Evolutionary conservation across 352 stramenopile species (phyloP).

Genomic region (Phytophthora colocasiae): DNA sequence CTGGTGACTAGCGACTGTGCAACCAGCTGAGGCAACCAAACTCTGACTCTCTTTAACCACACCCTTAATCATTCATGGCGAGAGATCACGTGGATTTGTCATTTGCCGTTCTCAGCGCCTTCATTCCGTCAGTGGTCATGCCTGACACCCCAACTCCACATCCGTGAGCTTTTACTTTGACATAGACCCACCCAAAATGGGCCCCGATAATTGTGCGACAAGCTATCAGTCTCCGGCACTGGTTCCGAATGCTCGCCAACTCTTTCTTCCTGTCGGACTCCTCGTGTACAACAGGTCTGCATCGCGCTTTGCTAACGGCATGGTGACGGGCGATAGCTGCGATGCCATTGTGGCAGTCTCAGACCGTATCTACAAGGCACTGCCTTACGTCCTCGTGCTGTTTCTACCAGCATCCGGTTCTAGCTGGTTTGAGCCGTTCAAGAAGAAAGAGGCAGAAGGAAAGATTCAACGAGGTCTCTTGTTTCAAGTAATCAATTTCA

Average conservation of each 20-base stretch:
- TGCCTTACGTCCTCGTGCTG: slow-evolving; percentile 56
- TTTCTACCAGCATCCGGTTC: slow-evolving; percentile 55
- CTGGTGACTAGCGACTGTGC: too few relatives aligned
- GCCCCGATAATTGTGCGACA: slow-evolving; percentile 4
- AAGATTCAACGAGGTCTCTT: slow-evolving; percentile 59
- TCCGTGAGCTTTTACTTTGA: too few relatives aligned
- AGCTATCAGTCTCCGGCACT: slow-evolving; percentile 50
- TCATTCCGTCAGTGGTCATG: too few relatives aligned
- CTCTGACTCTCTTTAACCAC: too few relatives aligned
- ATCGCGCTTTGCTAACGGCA: not conserved
- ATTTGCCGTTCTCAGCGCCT: too few relatives aligned
- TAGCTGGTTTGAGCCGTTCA: slow-evolving; percentile 70
- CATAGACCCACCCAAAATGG: too few relatives aligned
- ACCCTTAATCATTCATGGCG: too few relatives aligned
- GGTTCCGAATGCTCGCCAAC: slow-evolving; percentile 59
- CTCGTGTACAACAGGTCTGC: slow-evolving; percentile 42
- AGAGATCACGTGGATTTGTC: too few relatives aligned
- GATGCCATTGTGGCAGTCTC: slow-evolving; percentile 70
- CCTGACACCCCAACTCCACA: too few relatives aligned
- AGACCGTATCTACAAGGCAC: slow-evolving; percentile 56
- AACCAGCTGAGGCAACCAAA: too few relatives aligned
- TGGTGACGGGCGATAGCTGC: slow-evolving; percentile 31
- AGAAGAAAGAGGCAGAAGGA: slow-evolving; percentile 8
- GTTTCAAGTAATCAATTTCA: slow-evolving; percentile 59
- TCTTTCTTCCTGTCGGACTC: slow-evolving; percentile 70